Evolutionary conservation across 1,284 basidiomycete species (phyloP), one percentile per base, ranked within the genome.

Genomic region (Wolfiporia cocos): DNA sequence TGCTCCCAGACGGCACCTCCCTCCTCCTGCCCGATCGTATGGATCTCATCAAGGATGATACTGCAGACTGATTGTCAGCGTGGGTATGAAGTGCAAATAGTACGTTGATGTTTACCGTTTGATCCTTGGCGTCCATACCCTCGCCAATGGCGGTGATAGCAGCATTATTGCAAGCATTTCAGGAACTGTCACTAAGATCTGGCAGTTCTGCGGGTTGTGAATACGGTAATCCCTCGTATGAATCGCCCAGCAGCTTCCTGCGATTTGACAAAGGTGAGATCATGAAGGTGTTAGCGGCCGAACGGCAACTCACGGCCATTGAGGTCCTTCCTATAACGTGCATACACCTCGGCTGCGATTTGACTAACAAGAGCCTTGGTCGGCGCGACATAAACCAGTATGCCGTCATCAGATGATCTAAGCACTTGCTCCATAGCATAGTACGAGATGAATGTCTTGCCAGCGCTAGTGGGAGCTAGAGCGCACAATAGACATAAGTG

Each of bases 391-490:
- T 86, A 86, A n/a, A 86, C 74, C 24, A 86, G 54, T 29, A 85
- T 68, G 1, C 77, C 80, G 36, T 82, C 71, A 51, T 85, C 75
- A 0, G 77, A 76, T 23, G 66, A 65, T 41, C 77, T 62, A 4
- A 86, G 58, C 11, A 82, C 64, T 46, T 74, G 72, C 57, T 85
- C 82, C 82, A 86, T 86, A 0, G 82, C 81, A 48, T 85, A 84
- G 56, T 71, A 86, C 3, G 80, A 82, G 33, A 86, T 83, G 55
- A 86, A 86, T 0, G 84, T 86, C 57, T 86, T 86, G 24, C 82
- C 80, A 0, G 80, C 79, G 61, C 77, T 81, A 0, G 78, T 81
- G 0, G 80, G 79, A 1, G 80, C 80, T 80, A 34, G 5, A 48
- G 11, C 34, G 14, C 21, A 4, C 24, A 4, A 5, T 26, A 12